Conservation (phyloP, 2,329 filamentous ascomycete genomes). For the Aplosporella prunicola region DNA sequence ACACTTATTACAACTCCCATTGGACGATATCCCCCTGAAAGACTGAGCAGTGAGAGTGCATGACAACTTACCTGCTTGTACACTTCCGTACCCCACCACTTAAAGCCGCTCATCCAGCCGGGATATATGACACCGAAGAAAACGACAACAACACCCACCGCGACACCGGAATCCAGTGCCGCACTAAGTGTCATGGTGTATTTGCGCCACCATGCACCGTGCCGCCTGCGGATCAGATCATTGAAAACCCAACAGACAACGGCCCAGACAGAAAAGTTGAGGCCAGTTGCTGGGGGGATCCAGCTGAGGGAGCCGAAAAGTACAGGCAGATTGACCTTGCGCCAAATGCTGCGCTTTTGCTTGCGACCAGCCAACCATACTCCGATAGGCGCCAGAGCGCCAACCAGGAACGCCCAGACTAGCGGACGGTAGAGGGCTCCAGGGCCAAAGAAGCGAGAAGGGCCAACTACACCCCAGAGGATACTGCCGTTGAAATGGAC, state of each 20-base stretch:
- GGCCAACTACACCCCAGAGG: constrained; percentile 81
- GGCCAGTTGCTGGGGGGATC: constrained; percentile 73
- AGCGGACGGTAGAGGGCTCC: constrained; percentile 65
- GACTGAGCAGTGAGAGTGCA: neutral
- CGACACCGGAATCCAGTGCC: constrained; percentile 71
- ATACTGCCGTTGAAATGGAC: constrained; percentile 89
- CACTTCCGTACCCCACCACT: constrained; percentile 83
- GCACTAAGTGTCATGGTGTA: constrained; percentile 85
- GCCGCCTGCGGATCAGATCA: constrained; percentile 59
- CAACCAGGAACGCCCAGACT: constrained; percentile 73
- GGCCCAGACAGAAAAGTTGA: constrained; percentile 84
- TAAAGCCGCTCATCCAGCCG: constrained; percentile 61
- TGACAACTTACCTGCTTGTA: constrained; percentile 57
- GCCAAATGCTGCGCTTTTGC: constrained; percentile 51
- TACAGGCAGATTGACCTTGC: constrained; percentile 73
- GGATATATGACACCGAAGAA: constrained; percentile 85
- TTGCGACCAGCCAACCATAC: constrained; percentile 61
- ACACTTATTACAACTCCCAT: too few relatives aligned
- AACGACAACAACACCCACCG: constrained; percentile 71
- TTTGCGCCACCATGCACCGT: constrained; percentile 75
- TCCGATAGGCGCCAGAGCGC: constrained; percentile 62
- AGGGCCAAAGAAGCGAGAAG: constrained; percentile 69
- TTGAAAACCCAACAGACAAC: constrained; percentile 82
- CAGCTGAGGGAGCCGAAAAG: constrained; percentile 74
- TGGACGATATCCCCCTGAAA: neutral